phyloP scores from a whole-genome alignment of 306 rosid species.

The Cucumis melo region DNA sequence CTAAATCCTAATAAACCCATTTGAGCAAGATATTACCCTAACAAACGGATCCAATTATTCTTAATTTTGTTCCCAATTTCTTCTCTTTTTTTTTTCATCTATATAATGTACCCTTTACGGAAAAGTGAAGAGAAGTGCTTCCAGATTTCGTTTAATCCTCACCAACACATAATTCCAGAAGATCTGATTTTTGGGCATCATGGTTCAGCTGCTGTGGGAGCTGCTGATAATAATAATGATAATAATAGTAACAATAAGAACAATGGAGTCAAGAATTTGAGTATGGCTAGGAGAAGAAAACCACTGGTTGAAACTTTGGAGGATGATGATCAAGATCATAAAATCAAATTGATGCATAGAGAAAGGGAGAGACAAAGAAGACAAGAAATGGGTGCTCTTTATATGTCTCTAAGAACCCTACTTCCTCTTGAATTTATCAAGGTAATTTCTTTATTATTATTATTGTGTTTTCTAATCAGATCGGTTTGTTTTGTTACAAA shows the following conservation, averaged over 20 bases:
- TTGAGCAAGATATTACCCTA: not conserved
- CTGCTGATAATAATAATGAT: not conserved
- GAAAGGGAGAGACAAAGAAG: slow-evolving; percentile 36
- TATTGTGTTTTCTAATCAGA: not conserved
- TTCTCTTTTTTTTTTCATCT: not conserved
- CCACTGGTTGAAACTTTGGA: not conserved
- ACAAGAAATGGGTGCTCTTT: slow-evolving; percentile 22
- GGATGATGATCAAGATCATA: not conserved
- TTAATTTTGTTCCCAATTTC: not conserved
- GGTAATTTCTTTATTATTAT: not conserved
- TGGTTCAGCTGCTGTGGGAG: not conserved
- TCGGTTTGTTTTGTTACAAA: not conserved
- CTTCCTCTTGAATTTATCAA: slow-evolving; percentile 25
- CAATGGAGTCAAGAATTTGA: not conserved
- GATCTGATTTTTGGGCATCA: slow-evolving; percentile 13
- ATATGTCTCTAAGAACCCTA: slow-evolving; percentile 24
- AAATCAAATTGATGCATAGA: slow-evolving; percentile 26
- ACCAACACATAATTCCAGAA: slow-evolving; percentile 5
- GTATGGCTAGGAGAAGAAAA: not conserved
- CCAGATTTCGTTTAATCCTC: slow-evolving; percentile 11
- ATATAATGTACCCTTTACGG: slow-evolving; percentile 13
- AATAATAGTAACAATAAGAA: not conserved
- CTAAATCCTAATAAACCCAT: not conserved
- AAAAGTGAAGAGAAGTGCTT: slow-evolving; percentile 18
- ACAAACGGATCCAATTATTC: not conserved